Base-by-base conservation (phyloP, 345 rosid species). In the Mercurialis annua region DNA sequence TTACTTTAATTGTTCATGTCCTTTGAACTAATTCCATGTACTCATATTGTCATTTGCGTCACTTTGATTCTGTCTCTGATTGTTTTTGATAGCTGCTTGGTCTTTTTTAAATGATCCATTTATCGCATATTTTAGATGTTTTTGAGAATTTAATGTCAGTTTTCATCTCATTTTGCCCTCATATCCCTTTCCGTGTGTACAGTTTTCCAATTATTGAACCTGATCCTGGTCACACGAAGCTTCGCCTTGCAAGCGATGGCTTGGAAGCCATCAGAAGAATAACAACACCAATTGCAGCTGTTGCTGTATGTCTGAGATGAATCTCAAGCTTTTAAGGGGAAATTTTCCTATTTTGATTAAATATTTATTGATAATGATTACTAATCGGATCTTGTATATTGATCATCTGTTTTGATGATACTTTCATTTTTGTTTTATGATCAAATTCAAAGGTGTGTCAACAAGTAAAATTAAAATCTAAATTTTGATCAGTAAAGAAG, bases 181-280 rank as follows among this genome's bases (percentile, higher is more conserved):
- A 2, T 64, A 21, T 56, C 30, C 47, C 34, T 58, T 52, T 70
- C 6, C 50, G n/a, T 20, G 18, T 46, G 11, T 75, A 47, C 81
- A 95, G 99, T 66, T 92, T 92, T 81, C 97, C 97, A 20, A 89
- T 95, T 38, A 80, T 92, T 27, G 99, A 92, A 68, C 99, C 99
- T 81, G 97, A 88, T 85, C 96, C 92, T 34, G 88, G 90, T 68
- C 99, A 92, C 72, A 95, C 98, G 34, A 95, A 95, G 82, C 98
- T 95, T 67, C 97, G 87, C 44, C 98, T 95, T 79, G 63, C 96
- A 40, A 84, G 82, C 70, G 96, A 86, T 80, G 99, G 99, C 51
- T 80, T 92, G 81, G 97, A 90, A 82, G 89, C 86, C 60, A 90
- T 95, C 65, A 81, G 81, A 72, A 86, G 88, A 81, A 92, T 95